Evolutionary conservation across 2,329 filamentous ascomycete genomes (phyloP).

Genomic region (Diplocarpon mali): DNA sequence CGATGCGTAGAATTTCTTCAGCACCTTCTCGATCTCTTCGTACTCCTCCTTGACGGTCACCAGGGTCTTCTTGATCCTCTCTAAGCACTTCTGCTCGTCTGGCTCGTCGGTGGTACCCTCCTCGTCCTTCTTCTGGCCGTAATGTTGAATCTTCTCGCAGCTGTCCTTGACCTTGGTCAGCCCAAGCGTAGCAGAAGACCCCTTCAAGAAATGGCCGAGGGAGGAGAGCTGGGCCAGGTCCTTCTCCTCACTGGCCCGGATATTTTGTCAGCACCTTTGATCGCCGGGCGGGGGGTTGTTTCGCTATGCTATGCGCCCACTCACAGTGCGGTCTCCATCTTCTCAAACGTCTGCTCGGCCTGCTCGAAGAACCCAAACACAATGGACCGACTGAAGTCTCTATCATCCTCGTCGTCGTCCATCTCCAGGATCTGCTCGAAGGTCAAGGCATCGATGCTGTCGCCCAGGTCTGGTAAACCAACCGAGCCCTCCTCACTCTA

Average conservation of each 20-base stretch:
- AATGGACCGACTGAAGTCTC: slow-evolving; percentile 80
- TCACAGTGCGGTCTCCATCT: slow-evolving; percentile 80
- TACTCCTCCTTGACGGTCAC: slow-evolving; percentile 67
- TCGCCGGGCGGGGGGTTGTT: neutral
- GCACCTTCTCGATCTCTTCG: slow-evolving; percentile 54
- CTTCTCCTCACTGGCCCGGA: slow-evolving; percentile 44
- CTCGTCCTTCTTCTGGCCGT: slow-evolving; percentile 70
- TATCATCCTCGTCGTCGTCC: slow-evolving; percentile 80
- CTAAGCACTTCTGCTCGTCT: slow-evolving; percentile 57
- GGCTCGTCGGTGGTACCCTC: slow-evolving; percentile 56
- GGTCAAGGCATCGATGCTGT: slow-evolving; percentile 66
- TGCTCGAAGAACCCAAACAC: slow-evolving; percentile 91
- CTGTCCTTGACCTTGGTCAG: slow-evolving; percentile 82
- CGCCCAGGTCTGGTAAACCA: slow-evolving; percentile 46
- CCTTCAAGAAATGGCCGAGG: slow-evolving; percentile 93
- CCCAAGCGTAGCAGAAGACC: slow-evolving; percentile 88
- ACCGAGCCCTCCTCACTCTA: slow-evolving; percentile 28
- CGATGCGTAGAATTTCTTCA: slow-evolving; percentile 38
- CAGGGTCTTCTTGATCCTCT: slow-evolving; percentile 60
- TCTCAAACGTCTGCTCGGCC: slow-evolving; percentile 70
- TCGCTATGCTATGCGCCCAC: slow-evolving; percentile 28
- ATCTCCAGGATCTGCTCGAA: slow-evolving; percentile 97
- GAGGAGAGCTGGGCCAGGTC: slow-evolving; percentile 67
- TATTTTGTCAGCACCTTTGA: neutral
- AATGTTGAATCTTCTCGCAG: slow-evolving; percentile 95